Conservation (phyloP, 2,329 filamentous ascomycete species). For the Mycogone perniciosa region DNA sequence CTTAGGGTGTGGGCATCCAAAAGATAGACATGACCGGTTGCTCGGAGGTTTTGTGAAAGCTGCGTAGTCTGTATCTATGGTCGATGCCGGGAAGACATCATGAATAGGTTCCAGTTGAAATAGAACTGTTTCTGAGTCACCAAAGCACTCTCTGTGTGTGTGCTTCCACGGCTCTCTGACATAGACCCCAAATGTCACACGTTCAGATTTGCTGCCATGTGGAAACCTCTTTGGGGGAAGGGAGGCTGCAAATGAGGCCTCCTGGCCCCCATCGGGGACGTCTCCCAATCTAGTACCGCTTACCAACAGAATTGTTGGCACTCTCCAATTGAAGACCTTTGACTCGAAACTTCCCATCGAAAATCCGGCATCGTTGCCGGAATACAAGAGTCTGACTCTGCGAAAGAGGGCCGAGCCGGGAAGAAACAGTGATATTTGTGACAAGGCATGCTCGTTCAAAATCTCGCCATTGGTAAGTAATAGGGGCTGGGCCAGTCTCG, state of each 20-base stretch:
- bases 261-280: constrained; percentile 42
- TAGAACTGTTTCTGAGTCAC: constrained; percentile 54
- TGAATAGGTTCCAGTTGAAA: constrained; percentile 69
- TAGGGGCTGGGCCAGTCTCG: constrained; percentile 39
- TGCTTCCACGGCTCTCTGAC: constrained; percentile 62
- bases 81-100: constrained; percentile 62
- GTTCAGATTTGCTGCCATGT: constrained; percentile 42
- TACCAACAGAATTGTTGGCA: constrained; percentile 66
- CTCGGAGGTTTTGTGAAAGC: constrained; percentile 60
- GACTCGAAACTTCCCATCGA: constrained; percentile 72
- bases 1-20: constrained; percentile 54
- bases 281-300: constrained; percentile 55
- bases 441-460: constrained; percentile 56
- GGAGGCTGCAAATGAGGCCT: constrained; percentile 52
- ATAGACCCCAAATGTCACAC: constrained; percentile 61
- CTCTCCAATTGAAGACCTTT: constrained; percentile 70
- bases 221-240: constrained; percentile 58
- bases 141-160: constrained; percentile 62
- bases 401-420: constrained; percentile 59
- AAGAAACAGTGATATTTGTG: constrained; percentile 68
- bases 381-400: constrained; percentile 61
- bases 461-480: constrained; percentile 52
- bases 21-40: constrained; percentile 54
- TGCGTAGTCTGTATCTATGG: constrained; percentile 59
- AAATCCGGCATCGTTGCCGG: constrained; percentile 64